Conservation (phyloP, 2,329 filamentous ascomycete species). For the Pseudopithomyces chartarum region DNA sequence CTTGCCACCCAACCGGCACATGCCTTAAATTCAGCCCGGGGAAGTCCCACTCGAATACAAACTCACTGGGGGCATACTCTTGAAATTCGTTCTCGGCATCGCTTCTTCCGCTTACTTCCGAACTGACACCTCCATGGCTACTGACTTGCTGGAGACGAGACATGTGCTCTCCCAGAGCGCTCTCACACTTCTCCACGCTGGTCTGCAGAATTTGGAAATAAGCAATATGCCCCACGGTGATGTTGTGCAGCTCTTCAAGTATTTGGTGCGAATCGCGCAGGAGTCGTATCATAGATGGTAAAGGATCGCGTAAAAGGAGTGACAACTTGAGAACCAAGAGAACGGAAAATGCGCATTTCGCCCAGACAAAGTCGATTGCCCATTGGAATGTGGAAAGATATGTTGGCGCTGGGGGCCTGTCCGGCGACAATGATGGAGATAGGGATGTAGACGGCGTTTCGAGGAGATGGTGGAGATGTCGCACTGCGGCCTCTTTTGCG, state of each 20-base stretch:
- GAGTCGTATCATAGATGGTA: slow-evolving; percentile 46
- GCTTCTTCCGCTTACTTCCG: slow-evolving; percentile 11
- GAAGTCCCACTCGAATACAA: slow-evolving; percentile 64
- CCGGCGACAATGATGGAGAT: slow-evolving; percentile 23
- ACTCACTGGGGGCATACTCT: slow-evolving; percentile 60
- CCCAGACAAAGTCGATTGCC: slow-evolving; percentile 64
- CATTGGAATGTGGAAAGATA: slow-evolving; percentile 60
- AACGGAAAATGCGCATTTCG: slow-evolving; percentile 63
- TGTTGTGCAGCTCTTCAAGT: slow-evolving; percentile 49
- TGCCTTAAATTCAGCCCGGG: slow-evolving; percentile 59
- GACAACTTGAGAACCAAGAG: slow-evolving; percentile 60
- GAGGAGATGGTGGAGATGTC: slow-evolving; percentile 57
- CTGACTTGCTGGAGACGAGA: slow-evolving; percentile 16
- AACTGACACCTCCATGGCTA: neutral
- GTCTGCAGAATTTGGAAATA: slow-evolving; percentile 57
- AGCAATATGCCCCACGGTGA: slow-evolving; percentile 50
- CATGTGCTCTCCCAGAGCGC: slow-evolving; percentile 48
- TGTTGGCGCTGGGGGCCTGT: slow-evolving; percentile 11
- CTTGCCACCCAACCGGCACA: slow-evolving; percentile 54
- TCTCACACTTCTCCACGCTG: slow-evolving; percentile 58
- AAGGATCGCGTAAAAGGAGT: slow-evolving; percentile 53
- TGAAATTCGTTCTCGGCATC: slow-evolving; percentile 56
- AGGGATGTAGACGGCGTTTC: slow-evolving; percentile 21
- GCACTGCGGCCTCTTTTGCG: slow-evolving; percentile 57
- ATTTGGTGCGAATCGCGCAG: slow-evolving; percentile 52